Conservation (phyloP, 768 basidiomycete genomes). For the Mycena indigotica region DNA sequence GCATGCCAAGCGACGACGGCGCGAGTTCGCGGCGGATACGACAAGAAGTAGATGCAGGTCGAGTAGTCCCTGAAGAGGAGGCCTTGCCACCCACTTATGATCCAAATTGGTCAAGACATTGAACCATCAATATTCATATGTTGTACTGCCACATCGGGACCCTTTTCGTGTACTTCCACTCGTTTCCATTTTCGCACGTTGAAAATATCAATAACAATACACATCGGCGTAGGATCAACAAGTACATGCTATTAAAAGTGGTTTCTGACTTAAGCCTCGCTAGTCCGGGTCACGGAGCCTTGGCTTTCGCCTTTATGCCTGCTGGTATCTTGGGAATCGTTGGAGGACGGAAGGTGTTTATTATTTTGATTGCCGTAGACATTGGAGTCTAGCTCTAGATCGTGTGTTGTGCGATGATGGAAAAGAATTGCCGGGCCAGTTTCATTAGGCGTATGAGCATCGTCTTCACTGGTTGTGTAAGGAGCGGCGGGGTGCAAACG, state of each 20-base stretch:
- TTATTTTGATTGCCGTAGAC: no score
- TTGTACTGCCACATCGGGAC: neutral
- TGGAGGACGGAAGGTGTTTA: no score
- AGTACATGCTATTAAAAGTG: no score
- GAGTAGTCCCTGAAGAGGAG: slow-evolving; percentile 14
- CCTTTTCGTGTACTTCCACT: no score
- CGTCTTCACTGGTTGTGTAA: neutral
- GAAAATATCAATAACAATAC: neutral
- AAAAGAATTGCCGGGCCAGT: neutral
- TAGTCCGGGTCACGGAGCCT: no score
- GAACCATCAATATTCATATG: neutral
- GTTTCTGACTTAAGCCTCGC: no score
- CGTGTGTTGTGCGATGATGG: neutral
- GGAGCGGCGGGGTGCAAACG: neutral
- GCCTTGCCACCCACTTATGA: slow-evolving; percentile 17
- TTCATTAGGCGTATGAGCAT: neutral
- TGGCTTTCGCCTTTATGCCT: no score
- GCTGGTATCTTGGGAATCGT: no score
- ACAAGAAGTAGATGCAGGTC: slow-evolving; percentile 22
- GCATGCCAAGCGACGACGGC: neutral
- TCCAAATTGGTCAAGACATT: slow-evolving; percentile 10
- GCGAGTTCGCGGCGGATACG: slow-evolving; percentile 4
- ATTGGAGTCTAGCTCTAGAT: neutral
- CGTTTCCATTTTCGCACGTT: no score
- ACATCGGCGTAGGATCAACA: no score